phyloP scores from a whole-genome alignment of 768 basidiomycete genomes.

The Mycena capillaripes region DNA sequence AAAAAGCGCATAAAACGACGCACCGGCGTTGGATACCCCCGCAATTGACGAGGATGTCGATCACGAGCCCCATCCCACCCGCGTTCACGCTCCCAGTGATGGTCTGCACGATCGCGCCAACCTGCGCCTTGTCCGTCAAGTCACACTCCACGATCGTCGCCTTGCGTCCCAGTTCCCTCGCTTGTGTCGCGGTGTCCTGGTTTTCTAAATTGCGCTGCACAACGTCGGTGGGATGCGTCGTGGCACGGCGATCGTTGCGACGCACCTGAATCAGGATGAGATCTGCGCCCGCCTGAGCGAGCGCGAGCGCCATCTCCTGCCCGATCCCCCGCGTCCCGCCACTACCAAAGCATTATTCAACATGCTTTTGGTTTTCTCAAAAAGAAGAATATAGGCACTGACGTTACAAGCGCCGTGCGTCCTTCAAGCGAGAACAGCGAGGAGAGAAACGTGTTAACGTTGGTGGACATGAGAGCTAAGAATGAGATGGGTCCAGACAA shows the following conservation, averaged over 20 bases:
- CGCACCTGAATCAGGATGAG: conserved; percentile 40
- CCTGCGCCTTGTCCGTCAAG: conserved; percentile 29
- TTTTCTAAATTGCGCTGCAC: conserved; percentile 31
- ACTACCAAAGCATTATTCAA: conserved; percentile 4
- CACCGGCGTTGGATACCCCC: conserved; percentile 53
- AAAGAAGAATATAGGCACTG: background rate
- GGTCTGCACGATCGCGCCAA: conserved; percentile 30
- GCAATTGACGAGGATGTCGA: conserved; percentile 67
- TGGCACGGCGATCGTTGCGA: background rate
- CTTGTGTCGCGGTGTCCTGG: conserved; percentile 32
- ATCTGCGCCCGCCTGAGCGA: conserved; percentile 40
- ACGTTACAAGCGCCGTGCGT: conserved; percentile 35
- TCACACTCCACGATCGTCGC: conserved; percentile 38
- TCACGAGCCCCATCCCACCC: conserved; percentile 34
- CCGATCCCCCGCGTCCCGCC: conserved; percentile 41
- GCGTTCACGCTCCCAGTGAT: conserved; percentile 25
- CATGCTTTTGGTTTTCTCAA: background rate
- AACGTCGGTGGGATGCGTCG: background rate
- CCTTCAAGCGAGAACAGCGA: conserved; percentile 34
- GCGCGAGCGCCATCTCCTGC: conserved; percentile 38
- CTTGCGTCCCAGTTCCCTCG: conserved; percentile 27
- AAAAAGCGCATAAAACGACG: background rate
- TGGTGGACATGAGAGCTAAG: conserved; percentile 4
- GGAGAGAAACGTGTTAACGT: conserved; percentile 25
- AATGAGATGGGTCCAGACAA: background rate